Base-by-base conservation (phyloP, 805 yeast species). In the Saturnispora bothae region DNA sequence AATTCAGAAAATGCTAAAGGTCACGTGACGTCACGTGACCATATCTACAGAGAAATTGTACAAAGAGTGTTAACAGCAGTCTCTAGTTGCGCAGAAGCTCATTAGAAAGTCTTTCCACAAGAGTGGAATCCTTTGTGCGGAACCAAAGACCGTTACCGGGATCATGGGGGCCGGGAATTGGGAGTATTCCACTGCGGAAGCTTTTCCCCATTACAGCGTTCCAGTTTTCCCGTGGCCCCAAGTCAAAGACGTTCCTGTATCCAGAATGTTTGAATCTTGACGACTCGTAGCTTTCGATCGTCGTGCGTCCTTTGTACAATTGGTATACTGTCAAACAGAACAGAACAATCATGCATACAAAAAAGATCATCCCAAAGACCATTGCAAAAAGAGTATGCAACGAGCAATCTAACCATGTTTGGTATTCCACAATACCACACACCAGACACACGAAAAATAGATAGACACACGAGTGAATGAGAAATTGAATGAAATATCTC, bases 401-500 rank as follows among this genome's bases (percentile, higher is more conserved):
- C 30, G 79, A 70, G 39, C 81, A 66, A 39, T 60, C 29, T 19
- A 46, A 33, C 2, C 37, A 38, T 12, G 17, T 19, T 16, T 52
- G 51, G n/a, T 39, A 33, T n/a, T 43, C 45, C 42, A 79, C 66
- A 58, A 80, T 77, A 1, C 66, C 55, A 1, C 78, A 56, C 1
- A 66, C 48, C 0, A 52, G 18, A 12, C 71, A 58, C 6, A 74
- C 65, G 9, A 68, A 39, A 1, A 57, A 41, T 1, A 78, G 55
- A 49, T 71, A 77, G 0, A 69, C 20, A 2, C 75, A 59, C 3
- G 73, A 62, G 50, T 78, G 77, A 5, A 67, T 32, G 38, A 86
- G 56, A 52, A 82, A 81, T 54, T 85, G 95, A 20, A 84, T 55
- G 52, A 88, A 89, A 53, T 65, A 73, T 59, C 85, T 82, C 46